Base-by-base conservation (phyloP, 805 yeast genomes). In the Candida parachauliodes region DNA sequence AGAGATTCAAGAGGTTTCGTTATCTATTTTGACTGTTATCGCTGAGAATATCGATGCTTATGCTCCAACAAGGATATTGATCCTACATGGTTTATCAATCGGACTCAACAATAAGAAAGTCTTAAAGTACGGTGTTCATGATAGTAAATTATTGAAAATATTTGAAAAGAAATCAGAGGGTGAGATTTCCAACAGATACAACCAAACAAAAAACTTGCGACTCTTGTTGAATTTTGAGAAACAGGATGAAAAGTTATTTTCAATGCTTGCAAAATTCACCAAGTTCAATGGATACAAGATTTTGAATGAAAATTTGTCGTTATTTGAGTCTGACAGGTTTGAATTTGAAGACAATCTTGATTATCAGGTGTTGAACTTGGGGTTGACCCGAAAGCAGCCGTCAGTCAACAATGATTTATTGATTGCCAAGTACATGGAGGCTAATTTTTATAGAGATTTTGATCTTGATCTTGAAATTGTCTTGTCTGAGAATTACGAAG, bases 1-100 rank as follows among this genome's bases (percentile, higher is more conserved):
- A 4, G 64, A 67, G 3, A 42, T 44, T 8, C 39, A 42, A 3
- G 47, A 57, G 1, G 52, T 70, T 2, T 47, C 49, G 1, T 43
- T 30, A 8, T 44, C 70, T 2, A 51, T 48, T 22, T 54, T 85
- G 21, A 57, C 57, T 8, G 70, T 76, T 2, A 55, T 87, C 28
- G 68, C 61, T 18, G 68, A 68, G 7, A 52, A 68, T 15, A 69
- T 72, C 30, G 69, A 73, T 7, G 59, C 79, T 0, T 87, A 77
- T 59, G 94, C 80, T 45, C 87, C 88, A 3, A 77, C 88, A 0
- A 75, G 84, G 54, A 69, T 83, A 2, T 83, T 77, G 43, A 52
- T 82, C 3, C 48, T 77, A 1, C 53, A 64, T 20, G 94, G 93
- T 4, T 44, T 86, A 9, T 49, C 73, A 8, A 47, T 60, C n/a